A percentile compares a stretch with the other conserved stretches of the same genome.
Conservation (phyloP, 1,139 yeast species). For the Blastobotrys serpentis region DNA sequence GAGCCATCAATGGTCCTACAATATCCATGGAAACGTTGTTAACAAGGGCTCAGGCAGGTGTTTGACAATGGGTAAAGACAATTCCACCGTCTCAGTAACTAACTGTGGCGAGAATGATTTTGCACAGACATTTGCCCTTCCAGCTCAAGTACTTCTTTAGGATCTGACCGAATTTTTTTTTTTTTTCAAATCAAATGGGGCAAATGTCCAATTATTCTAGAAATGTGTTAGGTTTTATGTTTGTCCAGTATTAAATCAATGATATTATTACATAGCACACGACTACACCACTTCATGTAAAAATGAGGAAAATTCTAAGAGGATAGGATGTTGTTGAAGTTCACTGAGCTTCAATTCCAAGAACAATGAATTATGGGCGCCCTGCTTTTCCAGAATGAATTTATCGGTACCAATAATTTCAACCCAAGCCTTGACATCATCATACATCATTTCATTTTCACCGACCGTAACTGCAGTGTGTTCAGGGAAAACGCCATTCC, state of each 20-base stretch:
- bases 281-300: background rate
- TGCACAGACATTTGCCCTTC: slow-evolving; percentile 6
- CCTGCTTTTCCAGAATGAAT: slow-evolving; percentile 6
- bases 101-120: background rate
- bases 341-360: slow-evolving; percentile 1
- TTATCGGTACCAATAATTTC: background rate
- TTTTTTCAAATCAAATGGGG: too few species aligned
- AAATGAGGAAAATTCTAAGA: background rate
- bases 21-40: slow-evolving; percentile 6
- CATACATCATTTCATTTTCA: slow-evolving; percentile 7
- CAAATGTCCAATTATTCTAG: too few species aligned
- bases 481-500: slow-evolving; percentile 7
- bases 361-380: slow-evolving; percentile 9
- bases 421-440: slow-evolving; percentile 9
- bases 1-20: slow-evolving; percentile 12
- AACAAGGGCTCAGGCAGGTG: slow-evolving; percentile 12
- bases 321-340: background rate
- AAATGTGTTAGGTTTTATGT: too few species aligned
- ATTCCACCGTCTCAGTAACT: background rate
- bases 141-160: background rate
- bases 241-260: too few species aligned
- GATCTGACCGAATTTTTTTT: too few species aligned
- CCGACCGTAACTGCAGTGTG: slow-evolving; percentile 2
- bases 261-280: too few species aligned
- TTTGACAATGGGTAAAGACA: slow-evolving; percentile 5